These are phyloP conservation scores for Aspergillus taichungensis DNA, from an alignment of 495 filamentous ascomycete species.

Conservation along the genomic window DNA sequence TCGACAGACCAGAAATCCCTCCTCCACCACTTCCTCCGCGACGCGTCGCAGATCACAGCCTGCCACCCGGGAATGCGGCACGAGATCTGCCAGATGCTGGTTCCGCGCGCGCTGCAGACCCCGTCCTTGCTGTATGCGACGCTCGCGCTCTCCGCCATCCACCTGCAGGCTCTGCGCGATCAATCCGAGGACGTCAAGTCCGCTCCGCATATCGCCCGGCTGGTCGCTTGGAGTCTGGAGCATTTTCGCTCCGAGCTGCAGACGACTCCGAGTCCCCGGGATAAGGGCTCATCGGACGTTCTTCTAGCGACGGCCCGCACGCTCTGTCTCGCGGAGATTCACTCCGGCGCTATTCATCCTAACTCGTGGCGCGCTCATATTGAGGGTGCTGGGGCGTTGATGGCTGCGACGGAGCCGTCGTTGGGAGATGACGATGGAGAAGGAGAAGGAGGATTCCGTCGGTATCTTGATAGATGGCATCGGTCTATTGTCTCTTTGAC, in stretches of 20 bases:
- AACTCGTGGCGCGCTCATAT: conserved; percentile 42
- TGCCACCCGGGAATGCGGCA: conserved; percentile 39
- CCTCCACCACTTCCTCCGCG: conserved; percentile 38
- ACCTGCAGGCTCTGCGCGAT: conserved; percentile 35
- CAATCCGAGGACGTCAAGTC: conserved; percentile 35
- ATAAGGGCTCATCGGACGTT: conserved; percentile 28
- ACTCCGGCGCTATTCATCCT: conserved; percentile 38
- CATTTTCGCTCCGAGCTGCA: conserved; percentile 38
- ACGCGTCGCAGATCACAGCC: conserved; percentile 39
- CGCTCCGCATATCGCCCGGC: conserved; percentile 34
- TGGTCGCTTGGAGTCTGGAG: conserved; percentile 38
- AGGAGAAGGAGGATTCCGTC: conserved; percentile 16
- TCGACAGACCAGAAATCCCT: conserved; percentile 31
- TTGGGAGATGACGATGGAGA: conserved; percentile 9
- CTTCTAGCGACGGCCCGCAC: conserved; percentile 40
- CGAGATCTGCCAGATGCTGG: conserved; percentile 39
- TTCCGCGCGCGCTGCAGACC: conserved; percentile 40
- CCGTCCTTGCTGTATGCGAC: conserved; percentile 39
- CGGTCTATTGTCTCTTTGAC: conserved; percentile 39
- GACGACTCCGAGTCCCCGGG: conserved; percentile 27
- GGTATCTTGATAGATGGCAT: conserved; percentile 40
- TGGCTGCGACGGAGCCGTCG: conserved; percentile 21
- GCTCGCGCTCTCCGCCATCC: conserved; percentile 39
- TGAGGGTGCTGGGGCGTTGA: conserved; percentile 35
- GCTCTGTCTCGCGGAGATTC: conserved; percentile 40